These are phyloP conservation scores for Cruciata laevipes DNA, from an alignment of 257 asterid species.

Conservation along the genomic window DNA sequence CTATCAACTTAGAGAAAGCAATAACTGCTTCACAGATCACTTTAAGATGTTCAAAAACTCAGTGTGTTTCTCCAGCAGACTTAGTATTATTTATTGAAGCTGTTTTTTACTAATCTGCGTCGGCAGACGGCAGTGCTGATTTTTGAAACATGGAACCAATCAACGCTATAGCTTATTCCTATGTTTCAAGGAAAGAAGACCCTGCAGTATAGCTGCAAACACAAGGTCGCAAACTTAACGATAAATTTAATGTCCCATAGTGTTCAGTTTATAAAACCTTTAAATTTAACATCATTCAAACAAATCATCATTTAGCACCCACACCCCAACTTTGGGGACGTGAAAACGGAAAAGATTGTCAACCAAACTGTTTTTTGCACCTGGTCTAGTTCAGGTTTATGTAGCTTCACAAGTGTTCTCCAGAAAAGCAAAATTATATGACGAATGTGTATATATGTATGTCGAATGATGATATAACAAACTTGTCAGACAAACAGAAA, in stretches of 20 bases:
- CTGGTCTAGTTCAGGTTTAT: neutral
- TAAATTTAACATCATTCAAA: neutral
- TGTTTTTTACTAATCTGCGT: neutral
- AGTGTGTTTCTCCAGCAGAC: neutral
- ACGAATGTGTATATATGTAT: neutral
- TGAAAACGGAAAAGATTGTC: neutral
- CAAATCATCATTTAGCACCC: neutral
- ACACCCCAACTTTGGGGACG: neutral
- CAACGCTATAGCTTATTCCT: neutral
- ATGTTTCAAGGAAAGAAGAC: neutral
- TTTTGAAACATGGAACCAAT: neutral
- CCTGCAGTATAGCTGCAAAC: neutral
- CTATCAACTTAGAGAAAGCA: neutral
- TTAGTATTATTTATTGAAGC: neutral
- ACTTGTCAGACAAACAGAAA: neutral
- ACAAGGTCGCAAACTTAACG: constrained; percentile 2
- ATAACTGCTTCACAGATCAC: neutral
- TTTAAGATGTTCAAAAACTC: neutral
- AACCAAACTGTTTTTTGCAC: neutral
- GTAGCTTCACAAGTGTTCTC: neutral
- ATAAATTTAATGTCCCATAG: neutral
- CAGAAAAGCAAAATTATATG: neutral
- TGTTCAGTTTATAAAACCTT: neutral
- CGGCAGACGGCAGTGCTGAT: neutral
- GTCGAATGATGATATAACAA: neutral